Evolutionary conservation across 1,139 yeast species (phyloP).

Genomic region (Suhomyces taliae): DNA sequence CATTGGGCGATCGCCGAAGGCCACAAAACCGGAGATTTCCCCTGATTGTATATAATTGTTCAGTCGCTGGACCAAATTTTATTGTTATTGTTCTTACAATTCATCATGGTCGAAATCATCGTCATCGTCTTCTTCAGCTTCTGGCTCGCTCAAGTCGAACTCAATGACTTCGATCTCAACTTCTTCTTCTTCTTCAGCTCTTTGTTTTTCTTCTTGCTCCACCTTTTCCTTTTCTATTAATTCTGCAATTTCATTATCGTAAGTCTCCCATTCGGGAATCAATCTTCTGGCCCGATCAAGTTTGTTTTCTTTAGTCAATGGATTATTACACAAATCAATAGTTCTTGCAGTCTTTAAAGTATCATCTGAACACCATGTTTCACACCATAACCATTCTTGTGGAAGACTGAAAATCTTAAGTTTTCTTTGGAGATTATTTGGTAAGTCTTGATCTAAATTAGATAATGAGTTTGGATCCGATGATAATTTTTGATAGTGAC

Average conservation of each 20-base stretch:
- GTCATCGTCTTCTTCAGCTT: not conserved
- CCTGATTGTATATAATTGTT: too few relatives aligned
- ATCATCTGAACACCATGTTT: slow-evolving; percentile 85
- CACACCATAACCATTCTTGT: slow-evolving; percentile 91
- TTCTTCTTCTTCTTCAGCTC: slow-evolving; percentile 2
- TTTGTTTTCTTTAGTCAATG: slow-evolving; percentile 75
- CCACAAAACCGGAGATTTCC: too few relatives aligned
- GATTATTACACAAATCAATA: slow-evolving; percentile 82
- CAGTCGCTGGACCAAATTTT: too few relatives aligned
- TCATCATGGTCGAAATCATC: slow-evolving; percentile 17
- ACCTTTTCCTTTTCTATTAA: slow-evolving; percentile 3
- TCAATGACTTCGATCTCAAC: too few relatives aligned
- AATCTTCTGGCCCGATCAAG: slow-evolving; percentile 71
- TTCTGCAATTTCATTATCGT: slow-evolving; percentile 51
- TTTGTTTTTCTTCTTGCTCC: not conserved
- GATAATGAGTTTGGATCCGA: slow-evolving; percentile 77
- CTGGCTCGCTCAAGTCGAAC: too few relatives aligned
- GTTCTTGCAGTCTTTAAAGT: slow-evolving; percentile 64
- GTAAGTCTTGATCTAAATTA: slow-evolving; percentile 88
- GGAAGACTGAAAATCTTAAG: slow-evolving; percentile 73
- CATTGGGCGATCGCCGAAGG: too few relatives aligned
- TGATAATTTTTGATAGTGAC: slow-evolving; percentile 84
- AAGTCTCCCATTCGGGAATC: slow-evolving; percentile 73
- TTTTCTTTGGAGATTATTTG: slow-evolving; percentile 73
- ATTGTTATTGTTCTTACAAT: slow-evolving; percentile 7